These are phyloP conservation scores for Pelargonium nanum DNA, from an alignment of 345 rosid genomes.

Conservation along the genomic window DNA sequence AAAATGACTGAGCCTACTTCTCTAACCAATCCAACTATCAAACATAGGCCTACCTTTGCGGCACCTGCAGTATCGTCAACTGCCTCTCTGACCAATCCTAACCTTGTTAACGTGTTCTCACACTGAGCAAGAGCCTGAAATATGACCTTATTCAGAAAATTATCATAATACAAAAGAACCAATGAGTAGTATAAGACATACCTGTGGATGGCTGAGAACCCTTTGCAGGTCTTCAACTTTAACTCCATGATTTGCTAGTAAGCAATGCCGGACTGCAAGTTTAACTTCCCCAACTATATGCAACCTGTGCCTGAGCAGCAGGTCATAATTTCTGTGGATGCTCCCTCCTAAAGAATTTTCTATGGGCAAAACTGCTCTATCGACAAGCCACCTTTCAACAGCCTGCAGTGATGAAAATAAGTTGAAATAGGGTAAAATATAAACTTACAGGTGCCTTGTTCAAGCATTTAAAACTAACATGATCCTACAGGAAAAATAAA, in stretches of 20 bases:
- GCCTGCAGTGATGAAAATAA: constrained; percentile 29
- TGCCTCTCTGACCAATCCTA: constrained; percentile 84
- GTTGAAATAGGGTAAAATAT: neutral
- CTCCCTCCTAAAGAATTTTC: constrained; percentile 99
- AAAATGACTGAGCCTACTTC: neutral
- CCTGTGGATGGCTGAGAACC: constrained; percentile 99
- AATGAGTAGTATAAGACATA: constrained; percentile 10
- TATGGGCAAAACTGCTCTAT: constrained; percentile 87
- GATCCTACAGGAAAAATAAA: neutral
- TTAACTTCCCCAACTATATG: constrained; percentile 98
- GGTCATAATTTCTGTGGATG: constrained; percentile 94
- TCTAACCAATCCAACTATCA: neutral
- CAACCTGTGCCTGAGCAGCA: constrained; percentile 76
- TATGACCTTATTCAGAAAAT: neutral
- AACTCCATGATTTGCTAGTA: constrained; percentile 83
- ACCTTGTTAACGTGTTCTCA: constrained; percentile 70
- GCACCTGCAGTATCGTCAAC: constrained; percentile 97
- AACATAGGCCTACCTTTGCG: constrained; percentile 53
- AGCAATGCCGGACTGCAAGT: constrained; percentile 82
- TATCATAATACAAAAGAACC: constrained; percentile 2
- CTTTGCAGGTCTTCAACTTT: constrained; percentile 63
- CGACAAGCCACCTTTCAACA: constrained; percentile 86
- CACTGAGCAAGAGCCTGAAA: constrained; percentile 95
- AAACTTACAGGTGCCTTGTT: neutral
- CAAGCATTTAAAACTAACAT: neutral